Percentiles rank a stretch among this genome's conserved stretches.
Evolutionary conservation across 1,284 basidiomycete species (phyloP).

Genomic region (Entoloma clypeatum): DNA sequence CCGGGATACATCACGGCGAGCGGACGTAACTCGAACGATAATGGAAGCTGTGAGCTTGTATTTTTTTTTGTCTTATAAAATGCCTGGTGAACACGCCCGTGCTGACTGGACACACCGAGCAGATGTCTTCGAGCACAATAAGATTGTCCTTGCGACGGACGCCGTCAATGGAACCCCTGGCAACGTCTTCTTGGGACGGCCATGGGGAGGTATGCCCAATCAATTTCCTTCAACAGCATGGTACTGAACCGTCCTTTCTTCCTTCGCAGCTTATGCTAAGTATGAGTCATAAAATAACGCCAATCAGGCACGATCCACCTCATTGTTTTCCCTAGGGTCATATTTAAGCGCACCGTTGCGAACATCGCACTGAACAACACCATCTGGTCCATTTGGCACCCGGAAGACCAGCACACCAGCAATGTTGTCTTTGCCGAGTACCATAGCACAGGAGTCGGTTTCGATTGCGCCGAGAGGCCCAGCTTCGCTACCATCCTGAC

Average conservation of each 20-base stretch:
- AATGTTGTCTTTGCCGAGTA: slow-evolving; percentile 46
- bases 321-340: slow-evolving; percentile 32
- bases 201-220: slow-evolving; percentile 40
- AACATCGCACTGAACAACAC: slow-evolving; percentile 38
- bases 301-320: no score
- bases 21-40: slow-evolving; percentile 43
- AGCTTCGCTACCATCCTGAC: slow-evolving; percentile 39
- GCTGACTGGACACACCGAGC: not conserved
- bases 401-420: slow-evolving; percentile 36
- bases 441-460: slow-evolving; percentile 40
- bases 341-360: slow-evolving; percentile 44
- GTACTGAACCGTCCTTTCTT: no score
- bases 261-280: no score
- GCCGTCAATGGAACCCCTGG: slow-evolving; percentile 35
- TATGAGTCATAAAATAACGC: no score
- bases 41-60: slow-evolving; percentile 41
- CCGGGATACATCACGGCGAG: slow-evolving; percentile 50
- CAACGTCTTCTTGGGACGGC: slow-evolving; percentile 45
- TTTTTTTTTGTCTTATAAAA: slow-evolving; percentile 1
- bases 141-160: slow-evolving; percentile 42
- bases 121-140: slow-evolving; percentile 49
- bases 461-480: slow-evolving; percentile 32
- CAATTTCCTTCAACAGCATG: no score
- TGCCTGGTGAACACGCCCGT: no score
- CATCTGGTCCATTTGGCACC: slow-evolving; percentile 47